Base-by-base conservation (phyloP, 805 yeast species). In the Cephaloascus albidus region DNA sequence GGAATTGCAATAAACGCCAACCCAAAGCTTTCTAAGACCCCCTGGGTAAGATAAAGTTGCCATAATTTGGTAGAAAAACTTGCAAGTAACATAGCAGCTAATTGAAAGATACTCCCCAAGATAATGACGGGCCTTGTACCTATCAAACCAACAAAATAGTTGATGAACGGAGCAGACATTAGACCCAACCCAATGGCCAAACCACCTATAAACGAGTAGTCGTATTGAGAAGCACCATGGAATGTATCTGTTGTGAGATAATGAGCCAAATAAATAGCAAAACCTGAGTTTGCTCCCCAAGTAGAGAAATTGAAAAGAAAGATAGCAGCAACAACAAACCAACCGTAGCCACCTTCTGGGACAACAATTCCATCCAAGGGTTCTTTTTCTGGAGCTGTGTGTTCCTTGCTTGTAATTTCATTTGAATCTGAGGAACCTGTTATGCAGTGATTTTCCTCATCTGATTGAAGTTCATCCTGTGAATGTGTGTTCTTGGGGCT, bases 271-370 rank as follows among this genome's bases (percentile, higher is more conserved):
- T 77, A 80, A 4, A 83, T 70, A 20, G 86, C 81, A 51, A 69
- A 83, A 3, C 80, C 82, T 4, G 76, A 61, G 45, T 81, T 81
- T 45, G 82, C 72, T 14, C 93, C 93, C 89, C 90, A 83, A 0
- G 85, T 73, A 31, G 72, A 64, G 45, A 77, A 71, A 53, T 76
- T 75, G 33, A 76, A 58, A 3, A 76, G 38, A 20, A 67, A 59
- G 3, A 74, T 68, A 12, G 78, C 74, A 14, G 72, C 43, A 12
- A 74, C 70, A 17, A 79, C 65, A 0, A 81, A 76, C 83, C 86
- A 78, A 2, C 84, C 86, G 41, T 74, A 70, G 2, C 87, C 87
- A 35, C 78, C 81, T 53, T 82, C 89, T 1, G 81, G 79, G 0
- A 60, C 56, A 3, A 47, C 59, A 17, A 46, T 23, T n/a, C n/a